Evolutionary conservation across 2,329 filamentous ascomycete species (phyloP).

Genomic region (Didymella pomorum): DNA sequence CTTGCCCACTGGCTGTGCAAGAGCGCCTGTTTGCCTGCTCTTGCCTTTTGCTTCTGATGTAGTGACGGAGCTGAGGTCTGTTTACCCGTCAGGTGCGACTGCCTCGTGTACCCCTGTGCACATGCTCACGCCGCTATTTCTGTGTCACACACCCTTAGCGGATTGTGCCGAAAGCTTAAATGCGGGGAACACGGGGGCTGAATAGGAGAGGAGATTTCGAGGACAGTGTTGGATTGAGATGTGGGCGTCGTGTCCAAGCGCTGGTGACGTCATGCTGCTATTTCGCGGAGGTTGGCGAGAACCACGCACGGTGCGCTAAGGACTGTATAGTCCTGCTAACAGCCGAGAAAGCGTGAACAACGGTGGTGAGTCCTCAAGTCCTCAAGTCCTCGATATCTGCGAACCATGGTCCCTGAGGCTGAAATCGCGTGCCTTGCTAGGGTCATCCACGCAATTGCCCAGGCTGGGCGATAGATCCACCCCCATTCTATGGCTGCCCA

Average conservation of each 20-base stretch:
- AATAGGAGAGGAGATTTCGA: not conserved
- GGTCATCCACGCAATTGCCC: constrained; percentile 1
- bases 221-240: not conserved
- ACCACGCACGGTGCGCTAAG: not conserved
- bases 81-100: constrained; percentile 28
- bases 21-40: constrained; percentile 3
- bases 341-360: not conserved
- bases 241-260: not conserved
- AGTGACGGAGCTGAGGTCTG: constrained; percentile 11
- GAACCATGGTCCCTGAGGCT: not conserved
- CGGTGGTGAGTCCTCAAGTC: not conserved
- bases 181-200: not conserved
- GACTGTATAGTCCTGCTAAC: not conserved
- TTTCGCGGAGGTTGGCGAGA: not conserved
- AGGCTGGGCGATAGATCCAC: not conserved
- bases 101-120: constrained; percentile 20
- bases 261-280: constrained; percentile 15
- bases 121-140: constrained; percentile 12
- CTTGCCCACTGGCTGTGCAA: not conserved
- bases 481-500: not conserved
- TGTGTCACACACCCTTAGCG: constrained; percentile 22
- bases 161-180: constrained; percentile 18
- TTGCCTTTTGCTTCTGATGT: constrained; percentile 9
- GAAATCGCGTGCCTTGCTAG: constrained; percentile 1
- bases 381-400: not conserved